Evolutionary conservation across 192 early-diverging fungal genomes (phyloP), one percentile per base, ranked within the genome.

Genomic region (Kickxella alabastrina): DNA sequence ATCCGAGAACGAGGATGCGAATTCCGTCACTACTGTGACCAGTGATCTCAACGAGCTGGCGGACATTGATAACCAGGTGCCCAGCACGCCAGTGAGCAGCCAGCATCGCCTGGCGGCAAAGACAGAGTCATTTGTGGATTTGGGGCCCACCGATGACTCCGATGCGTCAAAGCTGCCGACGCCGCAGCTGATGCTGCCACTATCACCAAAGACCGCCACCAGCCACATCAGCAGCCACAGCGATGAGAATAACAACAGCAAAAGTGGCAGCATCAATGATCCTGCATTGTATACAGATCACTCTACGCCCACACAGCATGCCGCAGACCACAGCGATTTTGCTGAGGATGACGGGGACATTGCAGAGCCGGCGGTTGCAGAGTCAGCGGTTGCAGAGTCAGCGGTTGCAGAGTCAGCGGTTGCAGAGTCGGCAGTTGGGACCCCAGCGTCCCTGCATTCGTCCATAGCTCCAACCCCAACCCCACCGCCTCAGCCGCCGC

Each of bases 21-120:
- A 58, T n/a, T 74, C 70, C 1, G 51, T 62, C 5, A 58, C 59
- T 12, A 66, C 70, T 4, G 49, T 61, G 1, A 34, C 62, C 1
- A 74, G 70, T 59, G 62, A 74, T 28, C 35, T 51, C 42, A 73
- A 73, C 45, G 69, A 73, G 15, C 34, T 62, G 21, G 50, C 50
- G 0, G 70, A 74, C 24, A 4, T 49, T 1, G 69, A 72, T 24
- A 32, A 49, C 21, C 69, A 56, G 27, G 53, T 49, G 31, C 57
- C 68, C 18, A 53, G 24, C 1, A 60, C 68, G 14, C 60, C 68
- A 6, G 41, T 34, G 17, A 46, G 60, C 36, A 31, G 31, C 31
- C 24, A 21, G 25, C 52, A 48, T 46, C 68, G 40, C 14, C 22
- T 47, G 19, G 35, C 28, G 7, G 49, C 25, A 0, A 44, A 52